Base-by-base conservation (phyloP, 306 rosid genomes). In the Trichosanthes truncata region DNA sequence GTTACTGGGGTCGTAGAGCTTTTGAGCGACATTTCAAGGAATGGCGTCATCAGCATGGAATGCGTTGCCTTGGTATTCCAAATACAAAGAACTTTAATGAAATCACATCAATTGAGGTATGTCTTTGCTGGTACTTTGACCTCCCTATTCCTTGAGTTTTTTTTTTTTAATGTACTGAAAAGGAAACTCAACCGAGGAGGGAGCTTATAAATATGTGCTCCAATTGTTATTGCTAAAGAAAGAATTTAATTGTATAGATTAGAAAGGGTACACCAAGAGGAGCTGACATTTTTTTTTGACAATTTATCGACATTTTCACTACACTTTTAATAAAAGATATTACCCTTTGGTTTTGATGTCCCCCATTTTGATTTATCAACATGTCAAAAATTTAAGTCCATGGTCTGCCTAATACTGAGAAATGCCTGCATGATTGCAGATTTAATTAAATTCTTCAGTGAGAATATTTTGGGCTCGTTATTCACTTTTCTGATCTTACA, bases 21-120 rank as follows among this genome's bases (percentile, higher is more conserved):
- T 95, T 91, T 83, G 98, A 95, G 81, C 89, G 98, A 41, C 98
- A 95, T 84, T 95, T 95, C 84, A 95, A 92, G 85, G 97, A 95
- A 88, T 92, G 98, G 98, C 97, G 98, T 51, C 98, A 95, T 85
- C 98, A 95, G 76, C 98, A 95, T 77, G 98, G 98, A 56, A 95
- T 95, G 98, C 97, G 98, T 49, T 95, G 98, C 86, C 98, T 95
- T 65, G 98, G 98, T 76, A 95, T 95, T 73, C 98, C 98, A 29
- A 95, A 95, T 84, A 95, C 98, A 46, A 95, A 95, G 87, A 95
- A 95, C 83, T 95, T 95, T 85, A 95, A 95, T 43, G 98, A 95
- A 84, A 91, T 95, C 82, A 95, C 96, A 72, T 95, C 98, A 59
- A 95, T 95, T 78, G 98, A 95, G 97, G 98, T 92, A 79, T 72